Conservation (phyloP, 2,329 filamentous ascomycete genomes). For the Fusarium sp. region DNA sequence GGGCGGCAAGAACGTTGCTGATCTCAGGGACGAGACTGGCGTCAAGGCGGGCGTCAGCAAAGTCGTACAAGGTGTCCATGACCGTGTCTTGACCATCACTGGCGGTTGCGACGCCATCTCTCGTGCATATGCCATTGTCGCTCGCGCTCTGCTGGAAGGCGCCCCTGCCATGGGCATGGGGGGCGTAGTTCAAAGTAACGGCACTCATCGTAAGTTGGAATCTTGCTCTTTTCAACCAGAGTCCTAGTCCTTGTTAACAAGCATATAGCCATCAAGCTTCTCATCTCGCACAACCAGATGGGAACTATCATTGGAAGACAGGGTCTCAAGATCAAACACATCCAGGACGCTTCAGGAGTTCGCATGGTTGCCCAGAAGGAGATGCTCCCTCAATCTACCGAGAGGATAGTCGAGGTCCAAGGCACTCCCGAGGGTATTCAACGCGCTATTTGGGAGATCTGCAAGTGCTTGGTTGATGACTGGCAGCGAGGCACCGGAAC, state of each 20-base stretch:
- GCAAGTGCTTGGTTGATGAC: constrained; percentile 97
- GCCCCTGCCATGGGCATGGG: constrained; percentile 97
- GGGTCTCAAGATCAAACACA: constrained; percentile 99
- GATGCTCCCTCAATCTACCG: constrained; percentile 98
- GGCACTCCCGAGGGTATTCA: constrained; percentile 95
- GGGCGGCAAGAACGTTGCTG: constrained; percentile 96
- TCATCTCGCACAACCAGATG: constrained; percentile 99
- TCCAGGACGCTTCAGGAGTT: constrained; percentile 94
- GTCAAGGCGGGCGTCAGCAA: constrained; percentile 99
- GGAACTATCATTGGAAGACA: constrained; percentile 98
- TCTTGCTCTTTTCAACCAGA: neutral
- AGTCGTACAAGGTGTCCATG: constrained; percentile 96
- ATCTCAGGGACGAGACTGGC: constrained; percentile 95
- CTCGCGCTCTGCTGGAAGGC: constrained; percentile 89
- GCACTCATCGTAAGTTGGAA: constrained; percentile 82
- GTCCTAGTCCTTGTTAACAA: constrained; percentile 25
- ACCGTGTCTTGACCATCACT: constrained; percentile 95
- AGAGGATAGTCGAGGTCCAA: constrained; percentile 96
- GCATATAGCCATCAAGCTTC: constrained; percentile 85
- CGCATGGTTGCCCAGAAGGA: constrained; percentile 99
- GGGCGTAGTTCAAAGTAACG: constrained; percentile 84
- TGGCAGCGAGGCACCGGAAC: constrained; percentile 97
- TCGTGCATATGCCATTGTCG: constrained; percentile 92
- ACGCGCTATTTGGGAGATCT: constrained; percentile 97
- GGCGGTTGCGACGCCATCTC: constrained; percentile 89